phyloP scores from a whole-genome alignment of 2,329 filamentous ascomycete species.

The Fusarium sp. region DNA sequence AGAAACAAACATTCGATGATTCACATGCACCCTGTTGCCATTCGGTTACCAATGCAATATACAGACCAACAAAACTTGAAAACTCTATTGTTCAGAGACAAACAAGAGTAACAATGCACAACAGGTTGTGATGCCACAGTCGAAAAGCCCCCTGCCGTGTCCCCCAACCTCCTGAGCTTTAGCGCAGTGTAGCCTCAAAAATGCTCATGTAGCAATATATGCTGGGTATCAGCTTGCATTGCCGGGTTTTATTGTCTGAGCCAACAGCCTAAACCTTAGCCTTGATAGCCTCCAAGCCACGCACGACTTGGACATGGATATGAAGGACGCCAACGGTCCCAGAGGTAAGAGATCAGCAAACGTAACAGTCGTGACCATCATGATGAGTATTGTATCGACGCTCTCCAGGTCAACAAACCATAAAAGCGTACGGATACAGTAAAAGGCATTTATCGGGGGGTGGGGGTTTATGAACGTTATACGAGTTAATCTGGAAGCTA shows the following conservation, averaged over 20 bases:
- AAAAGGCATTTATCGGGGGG: not conserved
- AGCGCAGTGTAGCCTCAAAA: constrained; percentile 13
- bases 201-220: constrained; percentile 1
- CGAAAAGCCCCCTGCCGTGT: constrained; percentile 22
- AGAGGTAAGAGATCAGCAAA: constrained; percentile 11
- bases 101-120: constrained; percentile 10
- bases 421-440: not conserved
- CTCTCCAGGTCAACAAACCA: not conserved
- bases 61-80: not conserved
- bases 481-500: constrained; percentile 13
- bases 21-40: not conserved
- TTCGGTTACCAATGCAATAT: not conserved
- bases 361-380: not conserved
- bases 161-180: constrained; percentile 40
- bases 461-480: constrained; percentile 3
- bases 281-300: constrained; percentile 15
- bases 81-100: not conserved
- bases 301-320: constrained; percentile 28
- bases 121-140: not conserved
- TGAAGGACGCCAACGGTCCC: constrained; percentile 12
- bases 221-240: not conserved
- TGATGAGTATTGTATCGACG: not conserved
- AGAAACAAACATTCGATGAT: not conserved
- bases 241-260: constrained; percentile 21
- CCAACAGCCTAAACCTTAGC: constrained; percentile 2